These are phyloP conservation scores for Lentinula aciculospora DNA, from an alignment of 768 basidiomycete genomes.

Conservation along the genomic window DNA sequence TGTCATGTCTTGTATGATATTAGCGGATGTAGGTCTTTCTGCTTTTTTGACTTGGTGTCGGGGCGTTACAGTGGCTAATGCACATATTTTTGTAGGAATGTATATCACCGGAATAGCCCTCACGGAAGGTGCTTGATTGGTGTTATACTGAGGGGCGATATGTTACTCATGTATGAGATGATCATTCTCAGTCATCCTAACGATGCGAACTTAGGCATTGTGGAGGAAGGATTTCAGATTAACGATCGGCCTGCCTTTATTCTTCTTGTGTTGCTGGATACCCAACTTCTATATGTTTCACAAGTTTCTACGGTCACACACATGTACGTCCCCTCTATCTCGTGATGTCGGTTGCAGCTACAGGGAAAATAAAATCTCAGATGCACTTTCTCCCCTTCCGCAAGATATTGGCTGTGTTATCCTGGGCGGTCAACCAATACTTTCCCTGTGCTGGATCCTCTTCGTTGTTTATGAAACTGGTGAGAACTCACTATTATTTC, in stretches of 20 bases:
- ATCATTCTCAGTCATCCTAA: conserved; percentile 11
- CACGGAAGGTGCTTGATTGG: conserved; percentile 11
- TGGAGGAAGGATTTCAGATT: conserved; percentile 8
- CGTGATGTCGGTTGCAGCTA: too few species aligned
- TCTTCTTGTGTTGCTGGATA: conserved; percentile 7
- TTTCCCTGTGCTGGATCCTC: background rate
- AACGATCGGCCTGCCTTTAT: conserved; percentile 2
- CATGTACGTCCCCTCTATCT: conserved; percentile 8
- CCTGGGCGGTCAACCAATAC: background rate
- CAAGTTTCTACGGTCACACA: conserved; percentile 4
- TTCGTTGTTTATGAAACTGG: background rate
- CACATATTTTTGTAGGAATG: background rate
- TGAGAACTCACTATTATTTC: background rate
- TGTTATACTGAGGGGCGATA: too few species aligned
- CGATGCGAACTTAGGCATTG: conserved; percentile 12
- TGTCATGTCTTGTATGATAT: background rate
- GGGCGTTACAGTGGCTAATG: background rate
- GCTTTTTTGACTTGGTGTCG: background rate
- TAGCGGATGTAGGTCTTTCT: background rate
- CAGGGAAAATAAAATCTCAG: too few species aligned
- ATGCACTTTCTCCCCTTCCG: background rate
- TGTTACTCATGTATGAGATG: background rate
- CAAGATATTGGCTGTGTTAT: background rate
- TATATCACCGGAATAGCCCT: conserved; percentile 9
- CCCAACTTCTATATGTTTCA: conserved; percentile 4